Percentiles rank a stretch among this genome's conserved stretches.
Evolutionary conservation across 2,329 filamentous ascomycete species (phyloP).

Genomic region (Colletotrichum godetiae): DNA sequence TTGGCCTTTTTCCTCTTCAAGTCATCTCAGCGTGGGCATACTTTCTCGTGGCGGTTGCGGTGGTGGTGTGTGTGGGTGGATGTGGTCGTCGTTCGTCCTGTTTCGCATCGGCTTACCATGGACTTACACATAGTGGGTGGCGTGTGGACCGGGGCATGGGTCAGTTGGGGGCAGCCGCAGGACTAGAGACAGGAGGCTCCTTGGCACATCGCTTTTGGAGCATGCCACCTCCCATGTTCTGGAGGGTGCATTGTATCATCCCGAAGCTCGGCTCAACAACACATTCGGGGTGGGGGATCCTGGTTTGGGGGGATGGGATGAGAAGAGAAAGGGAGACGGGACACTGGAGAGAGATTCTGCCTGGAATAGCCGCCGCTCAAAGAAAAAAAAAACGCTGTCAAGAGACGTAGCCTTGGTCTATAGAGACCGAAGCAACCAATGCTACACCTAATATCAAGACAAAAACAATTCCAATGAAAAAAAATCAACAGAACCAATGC

Average conservation of each 20-base stretch:
- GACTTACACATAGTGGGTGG: not conserved
- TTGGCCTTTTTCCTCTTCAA: conserved; percentile 7
- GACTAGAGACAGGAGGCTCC: conserved; percentile 19
- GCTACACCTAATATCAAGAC: conserved; percentile 33
- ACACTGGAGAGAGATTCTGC: not conserved
- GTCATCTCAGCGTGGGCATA: conserved; percentile 10
- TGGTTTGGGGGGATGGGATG: not conserved
- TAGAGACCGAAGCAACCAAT: conserved; percentile 16
- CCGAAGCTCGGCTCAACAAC: conserved; percentile 24
- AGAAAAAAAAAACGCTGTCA: conserved; percentile 8
- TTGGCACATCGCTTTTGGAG: conserved; percentile 4
- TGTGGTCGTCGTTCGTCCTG: conserved; percentile 11
- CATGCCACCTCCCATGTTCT: not conserved
- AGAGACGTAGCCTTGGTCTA: conserved; percentile 18
- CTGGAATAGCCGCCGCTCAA: not conserved
- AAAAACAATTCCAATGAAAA: not conserved
- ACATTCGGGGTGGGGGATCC: conserved; percentile 6
- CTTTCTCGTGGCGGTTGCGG: not conserved
- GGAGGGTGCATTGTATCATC: conserved; percentile 25
- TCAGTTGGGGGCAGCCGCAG: not conserved
- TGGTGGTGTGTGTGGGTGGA: not conserved
- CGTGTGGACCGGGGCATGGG: not conserved
- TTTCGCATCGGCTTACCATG: conserved; percentile 15
- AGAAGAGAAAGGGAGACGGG: not conserved
- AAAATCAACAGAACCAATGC: not conserved